A percentile compares a stretch with the other conserved stretches of the same genome.
phyloP scores from a whole-genome alignment of 2,329 filamentous ascomycete species.

The Rutstroemia sp. region DNA sequence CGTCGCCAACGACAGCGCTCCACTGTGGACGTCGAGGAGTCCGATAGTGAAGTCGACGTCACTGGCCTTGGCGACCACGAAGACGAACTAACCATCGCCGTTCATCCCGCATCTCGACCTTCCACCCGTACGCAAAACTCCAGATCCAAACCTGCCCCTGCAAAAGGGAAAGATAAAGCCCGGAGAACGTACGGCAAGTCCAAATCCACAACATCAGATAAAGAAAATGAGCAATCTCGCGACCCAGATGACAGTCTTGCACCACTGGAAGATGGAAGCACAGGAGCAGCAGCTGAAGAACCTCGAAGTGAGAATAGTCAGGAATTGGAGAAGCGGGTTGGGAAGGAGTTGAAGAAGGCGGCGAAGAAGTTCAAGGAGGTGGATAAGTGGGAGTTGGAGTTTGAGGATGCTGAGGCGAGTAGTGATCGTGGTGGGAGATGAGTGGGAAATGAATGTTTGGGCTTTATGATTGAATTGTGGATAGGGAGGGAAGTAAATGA shows the following conservation, averaged over 20 bases:
- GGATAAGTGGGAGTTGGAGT: constrained; percentile 60
- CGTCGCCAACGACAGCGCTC: constrained; percentile 26
- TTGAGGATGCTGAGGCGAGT: constrained; percentile 53
- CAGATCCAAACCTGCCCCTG: constrained; percentile 18
- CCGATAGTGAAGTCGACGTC: constrained; percentile 39
- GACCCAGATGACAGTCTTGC: constrained; percentile 35
- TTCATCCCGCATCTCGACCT: constrained; percentile 11
- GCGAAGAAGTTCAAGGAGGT: constrained; percentile 61
- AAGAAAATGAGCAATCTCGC: constrained; percentile 44
- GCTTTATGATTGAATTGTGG: no score
- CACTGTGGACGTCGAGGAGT: constrained; percentile 36
- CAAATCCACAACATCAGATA: constrained; percentile 42
- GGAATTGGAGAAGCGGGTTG: constrained; percentile 33
- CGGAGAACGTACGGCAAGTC: constrained; percentile 37
- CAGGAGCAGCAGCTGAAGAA: constrained; percentile 14
- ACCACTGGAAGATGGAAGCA: constrained; percentile 36
- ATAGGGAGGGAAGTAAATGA: no score
- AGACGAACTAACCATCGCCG: constrained; percentile 43
- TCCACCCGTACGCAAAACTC: neutral
- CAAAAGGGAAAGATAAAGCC: constrained; percentile 15
- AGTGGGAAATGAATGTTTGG: no score
- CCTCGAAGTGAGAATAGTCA: constrained; percentile 29
- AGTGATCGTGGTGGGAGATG: constrained; percentile 24
- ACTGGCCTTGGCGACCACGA: constrained; percentile 43
- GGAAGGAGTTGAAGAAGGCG: constrained; percentile 45